Conservation (phyloP, 495 filamentous ascomycete species). For the Tuber aestivum region DNA sequence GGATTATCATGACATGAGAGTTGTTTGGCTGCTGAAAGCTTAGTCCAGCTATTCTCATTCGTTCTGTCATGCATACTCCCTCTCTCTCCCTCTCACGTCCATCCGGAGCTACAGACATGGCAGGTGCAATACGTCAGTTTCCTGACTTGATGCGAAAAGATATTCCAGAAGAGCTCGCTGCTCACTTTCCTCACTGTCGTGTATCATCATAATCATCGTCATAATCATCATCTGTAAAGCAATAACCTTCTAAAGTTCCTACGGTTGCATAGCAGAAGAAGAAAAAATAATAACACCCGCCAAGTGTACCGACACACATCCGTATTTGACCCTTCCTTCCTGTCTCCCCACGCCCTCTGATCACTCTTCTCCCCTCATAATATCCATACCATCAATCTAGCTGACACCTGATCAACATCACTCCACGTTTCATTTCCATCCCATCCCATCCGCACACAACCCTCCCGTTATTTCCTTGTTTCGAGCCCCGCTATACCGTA, state of each 20-base stretch:
- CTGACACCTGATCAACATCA: neutral
- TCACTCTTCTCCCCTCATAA: neutral
- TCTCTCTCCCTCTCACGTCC: neutral
- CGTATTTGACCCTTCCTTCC: neutral
- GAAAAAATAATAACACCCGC: neutral
- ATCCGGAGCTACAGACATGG: neutral
- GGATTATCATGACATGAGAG: neutral
- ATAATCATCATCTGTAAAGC: neutral
- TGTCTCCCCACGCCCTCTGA: too few relatives aligned
- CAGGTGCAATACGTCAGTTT: neutral
- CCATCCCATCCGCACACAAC: neutral
- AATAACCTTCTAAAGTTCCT: neutral
- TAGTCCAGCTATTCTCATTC: neutral
- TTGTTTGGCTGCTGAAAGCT: neutral
- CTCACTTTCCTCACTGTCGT: neutral
- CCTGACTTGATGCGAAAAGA: neutral
- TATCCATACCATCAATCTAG: neutral
- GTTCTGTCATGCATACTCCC: neutral
- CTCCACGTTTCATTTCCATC: neutral
- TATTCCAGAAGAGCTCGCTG: neutral
- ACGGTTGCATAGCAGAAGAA: too few relatives aligned
- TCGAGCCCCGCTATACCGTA: neutral
- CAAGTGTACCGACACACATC: conserved; percentile 3
- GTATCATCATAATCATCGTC: neutral
- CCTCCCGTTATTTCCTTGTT: neutral